Evolutionary conservation across 352 stramenopile species (phyloP), one percentile per base, ranked within the genome.

Genomic region (Globisporangium takayamanum): DNA sequence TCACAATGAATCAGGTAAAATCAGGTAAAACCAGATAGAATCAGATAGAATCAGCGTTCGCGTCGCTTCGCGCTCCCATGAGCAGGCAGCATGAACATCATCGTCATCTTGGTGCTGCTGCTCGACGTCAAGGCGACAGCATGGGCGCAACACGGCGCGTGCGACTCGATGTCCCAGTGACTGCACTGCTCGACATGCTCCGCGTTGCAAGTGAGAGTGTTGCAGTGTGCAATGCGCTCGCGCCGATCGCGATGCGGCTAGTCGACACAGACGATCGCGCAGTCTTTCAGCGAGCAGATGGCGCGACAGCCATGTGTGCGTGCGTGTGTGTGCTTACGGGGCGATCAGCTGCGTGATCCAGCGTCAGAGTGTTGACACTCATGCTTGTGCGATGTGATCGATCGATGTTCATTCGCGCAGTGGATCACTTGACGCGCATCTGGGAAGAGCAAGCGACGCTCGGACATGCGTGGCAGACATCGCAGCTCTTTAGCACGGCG

Each of bases 241-340:
- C 77, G 5, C 69, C 86, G 47, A 59, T 89, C 47, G 72, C 80
- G 25, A 81, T 88, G 76, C 68, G 78, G 28, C 64, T 89, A 1
- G 54, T 77, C 22, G 70, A 86, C 41, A 28, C 63, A 3, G 60
- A 83, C 3, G 80, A 88, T 50, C 76, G 82, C 18, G 50, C 73
- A 14, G 72, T 76, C 11, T 89, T 92, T 60, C 69, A 70, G 3
- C 67, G 71, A 15, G 69, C 65, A 12, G 80, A 92, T 49, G 82
- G 82, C 10, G 63, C 74, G 0, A 89, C 76, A 2, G 57, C 75
- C 11, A 64, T 92, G 12, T 46, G 80, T 88, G 66, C 7, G 37
- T 42, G 36, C 44, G 26, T 25, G 22, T 37, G 18, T 11, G 51
- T 11, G 36, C 4, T 15, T 4, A 26, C 41, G 10, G 7, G 20